phyloP scores from a whole-genome alignment of 352 stramenopile species.

The Pythium plurisporium region DNA sequence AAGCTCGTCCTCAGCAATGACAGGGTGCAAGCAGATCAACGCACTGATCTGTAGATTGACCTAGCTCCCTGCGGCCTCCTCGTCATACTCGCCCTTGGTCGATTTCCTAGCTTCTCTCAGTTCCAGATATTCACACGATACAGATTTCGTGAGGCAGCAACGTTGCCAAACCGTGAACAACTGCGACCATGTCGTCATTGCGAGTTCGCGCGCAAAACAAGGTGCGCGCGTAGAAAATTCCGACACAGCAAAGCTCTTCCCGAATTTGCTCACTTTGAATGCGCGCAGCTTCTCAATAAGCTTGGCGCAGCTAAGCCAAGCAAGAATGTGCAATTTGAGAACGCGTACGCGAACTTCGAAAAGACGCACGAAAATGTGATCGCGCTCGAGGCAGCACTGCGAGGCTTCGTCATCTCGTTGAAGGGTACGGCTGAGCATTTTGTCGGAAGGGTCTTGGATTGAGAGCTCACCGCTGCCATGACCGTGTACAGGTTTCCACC shows the following conservation, averaged over 20 bases:
- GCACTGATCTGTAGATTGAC: too few relatives aligned
- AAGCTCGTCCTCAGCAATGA: constrained; percentile 9
- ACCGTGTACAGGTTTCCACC: constrained; percentile 37
- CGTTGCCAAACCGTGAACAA: not conserved
- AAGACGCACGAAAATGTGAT: constrained; percentile 39
- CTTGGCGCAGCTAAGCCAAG: constrained; percentile 68
- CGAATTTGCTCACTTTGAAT: not conserved
- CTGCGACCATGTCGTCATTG: constrained; percentile 59
- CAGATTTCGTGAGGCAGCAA: not conserved
- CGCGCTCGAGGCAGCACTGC: constrained; percentile 47
- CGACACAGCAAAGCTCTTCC: too few relatives aligned
- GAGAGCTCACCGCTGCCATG: not conserved
- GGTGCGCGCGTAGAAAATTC: constrained; percentile 14
- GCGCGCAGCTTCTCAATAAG: constrained; percentile 52
- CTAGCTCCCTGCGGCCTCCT: too few relatives aligned
- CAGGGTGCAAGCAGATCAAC: too few relatives aligned
- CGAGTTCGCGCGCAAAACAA: constrained; percentile 78
- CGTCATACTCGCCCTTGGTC: too few relatives aligned
- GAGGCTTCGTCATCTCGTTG: constrained; percentile 51
- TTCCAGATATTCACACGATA: not conserved
- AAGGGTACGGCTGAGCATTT: constrained; percentile 18
- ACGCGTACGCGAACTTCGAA: constrained; percentile 58
- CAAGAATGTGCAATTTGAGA: constrained; percentile 75
- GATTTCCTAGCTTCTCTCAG: too few relatives aligned
- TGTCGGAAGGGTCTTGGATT: too few relatives aligned